Evolutionary conservation across 2,329 filamentous ascomycete genomes (phyloP).

Genomic region (Laburnicola sp.): DNA sequence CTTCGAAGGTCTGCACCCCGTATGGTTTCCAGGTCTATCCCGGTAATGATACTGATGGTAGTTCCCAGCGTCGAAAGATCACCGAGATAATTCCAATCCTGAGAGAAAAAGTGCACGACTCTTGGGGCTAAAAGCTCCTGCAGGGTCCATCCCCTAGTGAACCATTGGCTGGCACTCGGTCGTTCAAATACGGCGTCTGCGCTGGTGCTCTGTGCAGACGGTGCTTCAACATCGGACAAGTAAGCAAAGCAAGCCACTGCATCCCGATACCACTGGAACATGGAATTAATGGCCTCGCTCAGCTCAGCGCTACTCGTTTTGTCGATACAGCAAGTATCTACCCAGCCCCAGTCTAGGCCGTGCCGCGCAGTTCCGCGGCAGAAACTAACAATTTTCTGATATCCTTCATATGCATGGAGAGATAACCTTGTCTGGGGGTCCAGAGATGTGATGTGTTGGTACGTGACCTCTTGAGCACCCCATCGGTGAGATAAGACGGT

Average conservation of each 20-base stretch:
- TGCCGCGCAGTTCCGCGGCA: no score
- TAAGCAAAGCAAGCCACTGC: not conserved
- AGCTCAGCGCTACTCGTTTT: constrained; percentile 3
- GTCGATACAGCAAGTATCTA: constrained; percentile 1
- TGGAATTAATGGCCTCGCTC: not conserved
- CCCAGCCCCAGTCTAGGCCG: no score
- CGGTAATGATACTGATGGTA: no score
- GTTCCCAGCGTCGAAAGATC: no score
- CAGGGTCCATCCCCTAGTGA: not conserved
- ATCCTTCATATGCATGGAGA: no score
- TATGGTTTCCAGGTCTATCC: no score
- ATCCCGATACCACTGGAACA: not conserved
- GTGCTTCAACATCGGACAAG: not conserved
- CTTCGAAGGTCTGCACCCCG: no score
- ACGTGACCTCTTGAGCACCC: no score
- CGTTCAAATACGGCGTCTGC: not conserved
- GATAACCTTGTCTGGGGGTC: no score
- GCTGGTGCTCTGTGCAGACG: not conserved
- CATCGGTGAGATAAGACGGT: no score
- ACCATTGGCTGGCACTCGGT: not conserved
- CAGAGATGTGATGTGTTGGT: no score
- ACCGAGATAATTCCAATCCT: not conserved
- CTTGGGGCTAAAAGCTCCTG: not conserved
- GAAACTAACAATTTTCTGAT: no score
- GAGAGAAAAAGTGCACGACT: not conserved